Conservation (phyloP, 306 rosid species). For the Crataegus laevigata region DNA sequence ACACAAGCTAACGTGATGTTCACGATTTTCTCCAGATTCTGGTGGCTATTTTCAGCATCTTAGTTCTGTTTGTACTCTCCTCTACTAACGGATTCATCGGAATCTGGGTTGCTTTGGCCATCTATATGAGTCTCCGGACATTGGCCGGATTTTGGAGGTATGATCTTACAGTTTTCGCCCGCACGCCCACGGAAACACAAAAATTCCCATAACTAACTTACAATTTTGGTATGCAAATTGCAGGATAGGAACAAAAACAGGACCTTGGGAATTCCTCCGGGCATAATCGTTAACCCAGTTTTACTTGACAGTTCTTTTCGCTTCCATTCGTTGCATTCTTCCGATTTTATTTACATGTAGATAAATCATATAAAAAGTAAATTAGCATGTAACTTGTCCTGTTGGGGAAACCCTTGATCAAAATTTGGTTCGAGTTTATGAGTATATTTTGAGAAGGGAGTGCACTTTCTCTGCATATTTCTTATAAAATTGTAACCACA, state of each 20-base stretch:
- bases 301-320: not conserved
- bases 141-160: slow-evolving; percentile 92
- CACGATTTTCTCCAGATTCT: slow-evolving; percentile 41
- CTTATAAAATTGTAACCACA: not conserved
- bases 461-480: not conserved
- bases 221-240: not conserved
- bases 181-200: not conserved
- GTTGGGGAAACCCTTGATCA: not conserved
- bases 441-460: not conserved
- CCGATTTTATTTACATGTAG: not conserved
- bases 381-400: not conserved
- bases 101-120: slow-evolving; percentile 81
- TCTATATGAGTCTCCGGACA: slow-evolving; percentile 79
- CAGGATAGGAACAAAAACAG: slow-evolving; percentile 96
- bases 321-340: not conserved
- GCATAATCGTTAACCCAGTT: not conserved
- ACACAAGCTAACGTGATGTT: not conserved
- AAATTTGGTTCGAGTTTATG: not conserved
- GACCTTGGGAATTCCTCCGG: slow-evolving; percentile 84
- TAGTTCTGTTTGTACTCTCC: slow-evolving; percentile 65
- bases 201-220: not conserved
- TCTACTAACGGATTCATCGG: slow-evolving; percentile 68
- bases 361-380: not conserved
- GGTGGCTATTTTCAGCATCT: slow-evolving; percentile 78
- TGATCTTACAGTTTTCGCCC: not conserved